Evolutionary conservation across 83 land plant species (phyloP), one percentile per base, ranked within the genome.

Genomic region (Diphasiastrum complanatum): DNA sequence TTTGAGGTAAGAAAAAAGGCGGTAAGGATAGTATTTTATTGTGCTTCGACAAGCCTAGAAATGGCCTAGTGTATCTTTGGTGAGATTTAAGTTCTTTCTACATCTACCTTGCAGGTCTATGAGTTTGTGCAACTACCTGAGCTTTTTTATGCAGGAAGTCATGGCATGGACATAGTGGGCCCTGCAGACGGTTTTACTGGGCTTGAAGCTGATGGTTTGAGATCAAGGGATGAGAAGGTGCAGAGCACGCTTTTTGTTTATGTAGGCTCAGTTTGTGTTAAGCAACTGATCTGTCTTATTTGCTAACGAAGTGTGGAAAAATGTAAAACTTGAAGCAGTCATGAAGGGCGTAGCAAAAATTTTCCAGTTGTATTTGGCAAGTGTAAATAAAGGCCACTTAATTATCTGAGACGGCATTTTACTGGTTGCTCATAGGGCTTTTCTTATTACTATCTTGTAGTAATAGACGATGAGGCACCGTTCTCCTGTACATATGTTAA

Each of bases 101-200:
- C 16, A 8, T 8, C 16, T 8, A 8, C 23, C 23, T n/a, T 48
- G 4, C 51, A 48, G 51, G 51, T 48, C 23, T 48, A 48, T 18
- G 51, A 48, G 18, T 48, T 48, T 48, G 51, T 48, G 6, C 51
- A 48, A 24, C 18, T 48, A 24, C 51, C 51, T 6, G 51, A 48
- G 18, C 18, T 48, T 48, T 48, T 18, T 18, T 48, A 48, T 18
- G 51, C 51, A 18, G 51, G 51, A 6, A 48, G 51, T 18, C 51
- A 48, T 18, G 51, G 51, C 23, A 48, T 48, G 51, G 51, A 48
- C 18, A 48, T 48, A 18, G 23, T 48, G 51, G 51, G 51, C n/a
- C 51, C 51, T 18, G 51, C 51, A 6, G 23, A 18, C n/a, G 51
- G 51, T 18, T 48, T 6, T 18, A 18, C n/a, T 18, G 51, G n/a